Evolutionary conservation across 345 rosid species (phyloP).

Genomic region (Acer negundo): DNA sequence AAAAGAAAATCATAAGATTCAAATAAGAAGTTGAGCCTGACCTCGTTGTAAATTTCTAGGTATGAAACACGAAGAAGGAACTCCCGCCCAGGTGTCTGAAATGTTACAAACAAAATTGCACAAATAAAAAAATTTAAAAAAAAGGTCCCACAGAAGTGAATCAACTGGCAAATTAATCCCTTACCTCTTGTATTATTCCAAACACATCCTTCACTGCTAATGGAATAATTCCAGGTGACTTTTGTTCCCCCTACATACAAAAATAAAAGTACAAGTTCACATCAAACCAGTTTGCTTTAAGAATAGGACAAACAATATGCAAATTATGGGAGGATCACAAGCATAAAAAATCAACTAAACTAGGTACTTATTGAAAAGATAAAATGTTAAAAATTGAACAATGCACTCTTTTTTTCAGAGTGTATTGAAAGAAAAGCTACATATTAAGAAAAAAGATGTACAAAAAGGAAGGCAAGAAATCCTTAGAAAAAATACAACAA

Average conservation of each 20-base stretch:
- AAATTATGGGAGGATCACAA: not conserved
- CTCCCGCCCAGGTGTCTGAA: conserved; percentile 87
- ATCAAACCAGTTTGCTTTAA: not conserved
- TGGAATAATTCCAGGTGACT: conserved; percentile 93
- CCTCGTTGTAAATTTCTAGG: conserved; percentile 97
- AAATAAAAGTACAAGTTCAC: not conserved
- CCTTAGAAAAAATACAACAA: not conserved
- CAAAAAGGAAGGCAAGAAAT: not conserved
- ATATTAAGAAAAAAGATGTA: not conserved
- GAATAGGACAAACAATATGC: conserved; percentile 6
- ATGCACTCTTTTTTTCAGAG: too few species aligned
- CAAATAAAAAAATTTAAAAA: not conserved
- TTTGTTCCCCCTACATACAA: conserved; percentile 83
- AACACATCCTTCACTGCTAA: conserved; percentile 93
- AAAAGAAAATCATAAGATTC: not conserved
- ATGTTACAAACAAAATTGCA: conserved; percentile 25
- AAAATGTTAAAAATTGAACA: not conserved
- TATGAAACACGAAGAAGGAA: conserved; percentile 98
- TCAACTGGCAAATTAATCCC: conserved; percentile 2
- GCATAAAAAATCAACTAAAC: not conserved
- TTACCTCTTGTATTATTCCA: conserved; percentile 95
- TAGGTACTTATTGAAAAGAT: not conserved
- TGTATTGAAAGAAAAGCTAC: not conserved
- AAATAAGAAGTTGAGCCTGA: conserved; percentile 23
- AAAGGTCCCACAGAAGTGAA: conserved; percentile 1